Base-by-base conservation (phyloP, 2,329 filamentous ascomycete species). In the Hymenoscyphus albidus region DNA sequence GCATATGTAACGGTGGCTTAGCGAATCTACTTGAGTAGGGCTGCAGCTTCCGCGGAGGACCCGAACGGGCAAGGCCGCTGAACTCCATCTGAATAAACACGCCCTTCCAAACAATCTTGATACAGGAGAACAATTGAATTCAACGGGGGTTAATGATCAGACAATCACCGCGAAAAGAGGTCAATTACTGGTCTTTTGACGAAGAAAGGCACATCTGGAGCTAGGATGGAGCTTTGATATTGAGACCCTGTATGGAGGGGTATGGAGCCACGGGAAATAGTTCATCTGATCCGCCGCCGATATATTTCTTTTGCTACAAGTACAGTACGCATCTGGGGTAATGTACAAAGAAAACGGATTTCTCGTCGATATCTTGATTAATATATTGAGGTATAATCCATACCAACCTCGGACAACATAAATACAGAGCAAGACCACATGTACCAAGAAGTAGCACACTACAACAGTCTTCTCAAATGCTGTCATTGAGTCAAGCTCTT, bases 401-500 rank as follows among this genome's bases (percentile, higher is more conserved):
- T 9, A 9, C 44, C 22, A 18, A 22, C 22, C 58, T 39, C 14
- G 2, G 32, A 35, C 13, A 18, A 39, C n/a, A 58, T 14, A 22
- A 51, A 51, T 18, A 51, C 9, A 10, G 18, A 10, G 42, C 42
- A 44, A n/a, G n/a, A 44, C 4, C 16, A 22, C 44, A 51, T 27
- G 44, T 10, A 22, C 44, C 44, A 12, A 9, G 16, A 48, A 22
- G 44, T 48, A 48, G 44, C 44, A 22, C 4, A 40, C 9, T 35
- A 35, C 32, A 13, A 35, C 18, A 39, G 44, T 22, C 4, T 57
- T 58, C 54, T 64, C 57, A 62, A 48, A 62, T 69, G 48, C 66
- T 63, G 31, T 64, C 60, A 63, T 67, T 62, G 22, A 63, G 59
- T 54, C 64, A 59, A 62, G 55, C 62, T 64, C 65, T 14, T 35